Conservation (phyloP, 345 rosid genomes). For the Linum usitatissimum region DNA sequence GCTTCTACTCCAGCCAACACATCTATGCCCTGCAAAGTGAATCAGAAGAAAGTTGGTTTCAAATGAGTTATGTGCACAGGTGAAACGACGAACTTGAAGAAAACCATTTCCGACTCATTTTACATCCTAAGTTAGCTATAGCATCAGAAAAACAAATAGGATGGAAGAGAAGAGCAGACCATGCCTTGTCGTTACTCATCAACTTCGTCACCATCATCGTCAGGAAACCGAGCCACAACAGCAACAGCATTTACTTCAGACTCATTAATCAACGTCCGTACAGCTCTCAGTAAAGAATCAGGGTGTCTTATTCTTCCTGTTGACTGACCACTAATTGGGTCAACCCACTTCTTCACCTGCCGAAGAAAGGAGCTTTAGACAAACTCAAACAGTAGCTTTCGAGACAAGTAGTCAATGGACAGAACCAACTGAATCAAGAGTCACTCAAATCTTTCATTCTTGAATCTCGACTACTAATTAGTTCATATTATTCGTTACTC, state of each 20-base stretch:
- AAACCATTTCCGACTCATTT: no score
- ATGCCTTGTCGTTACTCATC: slow-evolving; percentile 46
- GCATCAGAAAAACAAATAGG: not conserved
- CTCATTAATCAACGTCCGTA: slow-evolving; percentile 24
- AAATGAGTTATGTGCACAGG: no score
- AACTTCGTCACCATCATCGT: slow-evolving; percentile 38
- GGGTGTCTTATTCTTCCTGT: slow-evolving; percentile 53
- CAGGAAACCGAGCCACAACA: slow-evolving; percentile 46
- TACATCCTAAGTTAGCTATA: not conserved
- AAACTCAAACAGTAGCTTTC: no score
- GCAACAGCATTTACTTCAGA: slow-evolving; percentile 47
- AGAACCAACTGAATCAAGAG: no score
- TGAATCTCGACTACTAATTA: no score
- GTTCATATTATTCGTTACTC: no score
- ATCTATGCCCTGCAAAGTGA: slow-evolving; percentile 45
- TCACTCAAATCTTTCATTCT: no score
- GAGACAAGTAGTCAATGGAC: no score
- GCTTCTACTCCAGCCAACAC: slow-evolving; percentile 65
- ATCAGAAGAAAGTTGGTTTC: no score
- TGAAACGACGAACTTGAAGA: no score
- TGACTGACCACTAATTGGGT: slow-evolving; percentile 45
- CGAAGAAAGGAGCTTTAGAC: not conserved
- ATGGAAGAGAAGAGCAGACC: slow-evolving; percentile 20
- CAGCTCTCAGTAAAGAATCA: slow-evolving; percentile 36
- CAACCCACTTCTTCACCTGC: slow-evolving; percentile 52